These are phyloP conservation scores for Clarkia xantiana DNA, from an alignment of 345 rosid genomes.

Conservation along the genomic window DNA sequence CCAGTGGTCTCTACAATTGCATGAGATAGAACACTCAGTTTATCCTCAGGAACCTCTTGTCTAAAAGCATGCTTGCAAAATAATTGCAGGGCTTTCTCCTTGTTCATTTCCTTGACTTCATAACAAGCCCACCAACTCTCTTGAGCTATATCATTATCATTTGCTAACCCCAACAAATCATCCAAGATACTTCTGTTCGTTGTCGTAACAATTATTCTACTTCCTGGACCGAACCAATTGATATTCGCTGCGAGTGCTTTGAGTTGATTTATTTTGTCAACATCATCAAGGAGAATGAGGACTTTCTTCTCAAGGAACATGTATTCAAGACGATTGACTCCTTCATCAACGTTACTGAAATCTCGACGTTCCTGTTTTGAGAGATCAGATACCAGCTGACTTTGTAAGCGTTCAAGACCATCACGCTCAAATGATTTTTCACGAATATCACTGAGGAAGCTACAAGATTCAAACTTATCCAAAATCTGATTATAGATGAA, in stretches of 20 bases:
- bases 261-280: background rate
- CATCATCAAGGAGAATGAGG: conserved; percentile 5
- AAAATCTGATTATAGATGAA: background rate
- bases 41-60: too few relatives aligned
- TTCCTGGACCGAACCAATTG: background rate
- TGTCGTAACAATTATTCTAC: background rate
- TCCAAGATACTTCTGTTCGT: too few relatives aligned
- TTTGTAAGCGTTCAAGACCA: background rate
- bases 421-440: background rate
- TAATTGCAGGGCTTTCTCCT: too few relatives aligned
- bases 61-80: too few relatives aligned
- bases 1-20: too few relatives aligned
- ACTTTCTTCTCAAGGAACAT: background rate
- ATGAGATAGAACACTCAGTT: too few relatives aligned
- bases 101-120: too few relatives aligned
- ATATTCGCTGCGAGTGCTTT: background rate
- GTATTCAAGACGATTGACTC: background rate
- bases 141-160: background rate
- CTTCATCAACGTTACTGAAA: background rate
- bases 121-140: background rate
- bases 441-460: background rate
- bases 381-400: background rate
- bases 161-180: background rate
- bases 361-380: background rate
- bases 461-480: background rate